These are phyloP conservation scores for Clonostachys byssicola DNA, from an alignment of 2,329 filamentous ascomycete species.

Conservation along the genomic window DNA sequence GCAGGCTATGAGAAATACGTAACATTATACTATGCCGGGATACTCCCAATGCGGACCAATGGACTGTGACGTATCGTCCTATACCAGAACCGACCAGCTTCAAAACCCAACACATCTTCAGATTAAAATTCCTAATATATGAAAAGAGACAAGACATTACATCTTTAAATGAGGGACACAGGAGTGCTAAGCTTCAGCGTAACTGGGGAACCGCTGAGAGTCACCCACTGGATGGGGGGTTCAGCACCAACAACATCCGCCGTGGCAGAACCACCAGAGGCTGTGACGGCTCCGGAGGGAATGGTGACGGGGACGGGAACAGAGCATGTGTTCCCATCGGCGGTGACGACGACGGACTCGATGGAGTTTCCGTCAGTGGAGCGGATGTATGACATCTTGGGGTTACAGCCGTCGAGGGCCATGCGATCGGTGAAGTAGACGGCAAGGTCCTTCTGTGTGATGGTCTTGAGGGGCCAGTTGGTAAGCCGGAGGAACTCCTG, in stretches of 20 bases:
- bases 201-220: slow-evolving; percentile 35
- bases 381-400: slow-evolving; percentile 39
- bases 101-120: no score
- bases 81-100: no score
- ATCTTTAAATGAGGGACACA: neutral
- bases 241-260: slow-evolving; percentile 49
- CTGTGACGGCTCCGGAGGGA: slow-evolving; percentile 33
- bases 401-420: slow-evolving; percentile 45
- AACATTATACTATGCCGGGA: no score
- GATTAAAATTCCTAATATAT: no score
- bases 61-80: no score
- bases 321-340: slow-evolving; percentile 42
- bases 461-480: slow-evolving; percentile 13
- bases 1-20: no score
- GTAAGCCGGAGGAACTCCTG: slow-evolving; percentile 47
- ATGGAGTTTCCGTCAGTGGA: slow-evolving; percentile 35
- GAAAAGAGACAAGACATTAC: no score
- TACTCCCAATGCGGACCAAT: no score
- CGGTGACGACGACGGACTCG: slow-evolving; percentile 41
- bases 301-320: slow-evolving; percentile 51
- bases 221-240: slow-evolving; percentile 45
- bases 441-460: slow-evolving; percentile 40
- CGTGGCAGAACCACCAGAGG: slow-evolving; percentile 30
- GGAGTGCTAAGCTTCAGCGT: slow-evolving; percentile 24
- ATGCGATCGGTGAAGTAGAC: slow-evolving; percentile 46